A percentile compares a stretch with the other conserved stretches of the same genome.
These are phyloP conservation scores for Spiromastix sp. DNA, from an alignment of 2,329 filamentous ascomycete genomes.

Conservation along the genomic window DNA sequence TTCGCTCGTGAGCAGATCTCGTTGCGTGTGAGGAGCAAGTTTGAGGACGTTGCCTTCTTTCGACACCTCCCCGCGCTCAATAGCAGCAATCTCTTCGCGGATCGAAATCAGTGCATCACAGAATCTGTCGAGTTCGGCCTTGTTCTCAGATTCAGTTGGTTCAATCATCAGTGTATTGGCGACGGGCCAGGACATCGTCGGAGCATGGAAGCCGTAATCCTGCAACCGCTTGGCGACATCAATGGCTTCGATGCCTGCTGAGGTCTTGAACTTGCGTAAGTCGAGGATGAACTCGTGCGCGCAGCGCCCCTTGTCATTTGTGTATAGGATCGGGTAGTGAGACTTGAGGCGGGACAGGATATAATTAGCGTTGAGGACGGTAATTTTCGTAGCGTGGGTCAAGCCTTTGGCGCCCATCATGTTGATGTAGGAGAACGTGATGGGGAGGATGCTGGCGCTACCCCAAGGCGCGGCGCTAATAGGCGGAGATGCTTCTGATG, in stretches of 20 bases:
- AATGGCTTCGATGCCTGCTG: conserved; percentile 76
- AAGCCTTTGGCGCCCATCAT: conserved; percentile 81
- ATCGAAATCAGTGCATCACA: conserved; percentile 83
- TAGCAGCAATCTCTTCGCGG: conserved; percentile 67
- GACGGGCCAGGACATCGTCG: conserved; percentile 95
- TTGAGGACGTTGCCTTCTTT: conserved; percentile 75
- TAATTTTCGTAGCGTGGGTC: conserved; percentile 81
- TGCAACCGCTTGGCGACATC: conserved; percentile 94
- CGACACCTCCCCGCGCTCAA: conserved; percentile 70
- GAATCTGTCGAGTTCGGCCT: conserved; percentile 87
- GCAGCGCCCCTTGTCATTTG: conserved; percentile 76
- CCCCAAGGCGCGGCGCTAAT: conserved; percentile 78
- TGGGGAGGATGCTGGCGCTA: conserved; percentile 83
- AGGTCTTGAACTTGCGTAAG: conserved; percentile 71
- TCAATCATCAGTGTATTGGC: conserved; percentile 96
- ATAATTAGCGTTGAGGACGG: conserved; percentile 95
- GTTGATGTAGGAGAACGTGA: conserved; percentile 90
- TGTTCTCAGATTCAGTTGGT: conserved; percentile 87
- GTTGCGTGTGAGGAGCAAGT: conserved; percentile 76
- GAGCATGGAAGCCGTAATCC: conserved; percentile 95
- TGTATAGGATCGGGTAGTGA: conserved; percentile 88
- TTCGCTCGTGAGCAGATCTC: conserved; percentile 62
- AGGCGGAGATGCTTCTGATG: conserved; percentile 41
- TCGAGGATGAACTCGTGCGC: conserved; percentile 98
- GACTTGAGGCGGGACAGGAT: conserved; percentile 76